Evolutionary conservation across 2,329 filamentous ascomycete genomes (phyloP).

Genomic region (Exophiala xenobiotica): DNA sequence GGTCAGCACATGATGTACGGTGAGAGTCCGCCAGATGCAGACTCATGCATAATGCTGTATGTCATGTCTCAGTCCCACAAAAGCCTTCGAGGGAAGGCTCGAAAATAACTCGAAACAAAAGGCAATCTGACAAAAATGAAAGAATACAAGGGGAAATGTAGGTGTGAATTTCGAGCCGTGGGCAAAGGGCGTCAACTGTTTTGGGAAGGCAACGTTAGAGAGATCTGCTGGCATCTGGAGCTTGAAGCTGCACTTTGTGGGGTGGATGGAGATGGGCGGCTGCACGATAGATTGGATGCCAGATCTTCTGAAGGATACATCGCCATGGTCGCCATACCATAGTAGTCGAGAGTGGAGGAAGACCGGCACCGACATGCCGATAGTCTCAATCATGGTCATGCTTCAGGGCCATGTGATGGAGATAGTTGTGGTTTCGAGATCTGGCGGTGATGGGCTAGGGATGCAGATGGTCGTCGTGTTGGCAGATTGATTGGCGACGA

Average conservation of each 20-base stretch:
- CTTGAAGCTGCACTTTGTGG: not conserved
- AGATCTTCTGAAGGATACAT: not conserved
- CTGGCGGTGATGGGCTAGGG: not conserved
- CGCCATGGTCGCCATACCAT: not conserved
- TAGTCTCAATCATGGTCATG: not conserved
- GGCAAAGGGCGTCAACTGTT: slow-evolving; percentile 1
- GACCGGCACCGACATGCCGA: not conserved
- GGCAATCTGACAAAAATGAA: not conserved
- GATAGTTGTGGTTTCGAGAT: not conserved
- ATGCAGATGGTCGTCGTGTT: not conserved
- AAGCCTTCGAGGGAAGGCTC: not conserved
- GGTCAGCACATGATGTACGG: not conserved
- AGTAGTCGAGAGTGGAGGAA: not conserved
- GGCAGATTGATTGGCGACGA: not conserved
- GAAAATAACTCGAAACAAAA: not conserved
- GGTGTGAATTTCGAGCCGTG: not conserved
- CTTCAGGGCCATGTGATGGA: slow-evolving; percentile 6
- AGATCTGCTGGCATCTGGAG: not conserved
- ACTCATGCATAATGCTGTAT: not conserved
- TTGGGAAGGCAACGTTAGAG: not conserved
- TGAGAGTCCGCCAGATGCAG: not conserved
- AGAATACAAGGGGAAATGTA: not conserved
- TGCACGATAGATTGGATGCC: not conserved
- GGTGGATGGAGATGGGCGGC: not conserved
- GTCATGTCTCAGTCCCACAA: not conserved